Evolutionary conservation across 257 asterid species (phyloP).

Genomic region (Penstemon davidsonii): DNA sequence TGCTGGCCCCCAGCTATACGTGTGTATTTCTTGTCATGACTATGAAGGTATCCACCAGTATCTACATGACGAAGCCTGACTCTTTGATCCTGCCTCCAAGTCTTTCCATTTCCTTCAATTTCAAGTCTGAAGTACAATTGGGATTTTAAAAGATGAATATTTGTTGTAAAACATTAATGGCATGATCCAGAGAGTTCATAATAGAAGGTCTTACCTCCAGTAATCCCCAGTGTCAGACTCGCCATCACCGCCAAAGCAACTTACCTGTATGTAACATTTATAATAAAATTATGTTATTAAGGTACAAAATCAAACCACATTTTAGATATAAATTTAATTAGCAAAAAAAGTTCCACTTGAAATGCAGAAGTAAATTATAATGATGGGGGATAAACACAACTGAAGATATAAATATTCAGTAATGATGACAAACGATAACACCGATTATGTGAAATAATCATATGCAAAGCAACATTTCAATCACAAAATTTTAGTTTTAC

Average conservation of each 20-base stretch:
- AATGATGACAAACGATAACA: not conserved
- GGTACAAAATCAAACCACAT: not conserved
- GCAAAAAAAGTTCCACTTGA: conserved; percentile 4
- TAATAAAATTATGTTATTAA: conserved; percentile 18
- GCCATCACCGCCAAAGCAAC: conserved; percentile 87
- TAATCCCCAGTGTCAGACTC: conserved; percentile 92
- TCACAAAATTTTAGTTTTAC: not conserved
- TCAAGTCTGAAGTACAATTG: conserved; percentile 55
- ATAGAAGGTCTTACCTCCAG: conserved; percentile 65
- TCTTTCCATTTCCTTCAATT: conserved; percentile 92
- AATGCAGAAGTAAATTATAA: not conserved
- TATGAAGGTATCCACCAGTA: conserved; percentile 91
- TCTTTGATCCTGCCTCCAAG: conserved; percentile 98
- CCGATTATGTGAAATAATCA: not conserved
- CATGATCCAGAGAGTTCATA: not conserved
- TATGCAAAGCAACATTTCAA: no score
- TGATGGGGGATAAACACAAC: not conserved
- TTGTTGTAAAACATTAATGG: not conserved
- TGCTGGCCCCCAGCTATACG: conserved; percentile 99
- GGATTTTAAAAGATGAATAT: conserved; percentile 11
- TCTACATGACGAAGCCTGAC: conserved; percentile 86
- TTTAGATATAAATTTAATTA: not conserved
- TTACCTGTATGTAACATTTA: conserved; percentile 54
- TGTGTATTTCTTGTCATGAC: conserved; percentile 92
- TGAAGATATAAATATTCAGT: conserved; percentile 11